Conservation (phyloP, 768 basidiomycete species). For the Psilocybe subaeruginosa region DNA sequence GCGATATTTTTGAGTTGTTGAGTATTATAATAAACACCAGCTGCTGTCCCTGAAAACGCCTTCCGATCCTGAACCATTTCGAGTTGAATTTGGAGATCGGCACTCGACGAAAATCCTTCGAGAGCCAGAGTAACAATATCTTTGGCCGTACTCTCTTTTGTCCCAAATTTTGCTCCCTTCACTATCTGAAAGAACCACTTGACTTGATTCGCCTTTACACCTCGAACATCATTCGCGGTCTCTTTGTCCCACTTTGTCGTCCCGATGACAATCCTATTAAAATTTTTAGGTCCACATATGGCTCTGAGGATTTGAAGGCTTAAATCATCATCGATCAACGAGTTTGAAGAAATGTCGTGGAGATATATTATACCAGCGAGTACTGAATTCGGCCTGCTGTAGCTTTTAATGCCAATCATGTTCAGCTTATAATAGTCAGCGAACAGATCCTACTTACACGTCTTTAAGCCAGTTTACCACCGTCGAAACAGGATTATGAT, state of each 20-base stretch:
- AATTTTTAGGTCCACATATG: constrained; percentile 46
- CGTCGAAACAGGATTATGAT: not conserved
- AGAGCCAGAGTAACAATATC: too few relatives aligned
- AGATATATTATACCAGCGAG: constrained; percentile 8
- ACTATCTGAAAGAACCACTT: too few relatives aligned
- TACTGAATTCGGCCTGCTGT: not conserved
- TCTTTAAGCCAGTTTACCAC: constrained; percentile 1
- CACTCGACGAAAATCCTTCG: too few relatives aligned
- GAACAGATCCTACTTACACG: not conserved
- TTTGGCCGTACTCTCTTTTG: too few relatives aligned
- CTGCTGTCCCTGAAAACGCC: too few relatives aligned
- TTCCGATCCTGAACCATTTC: too few relatives aligned
- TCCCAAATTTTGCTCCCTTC: too few relatives aligned
- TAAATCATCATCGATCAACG: constrained; percentile 34
- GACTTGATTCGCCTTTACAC: too few relatives aligned
- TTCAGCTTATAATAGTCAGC: not conserved
- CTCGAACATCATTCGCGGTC: too few relatives aligned
- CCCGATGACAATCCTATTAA: constrained; percentile 48
- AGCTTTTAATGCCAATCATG: not conserved
- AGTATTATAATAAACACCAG: too few relatives aligned
- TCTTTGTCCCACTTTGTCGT: constrained; percentile 47
- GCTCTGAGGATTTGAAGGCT: constrained; percentile 52
- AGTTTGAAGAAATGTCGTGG: not conserved
- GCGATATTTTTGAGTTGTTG: too few relatives aligned
- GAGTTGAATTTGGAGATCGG: too few relatives aligned